Base-by-base conservation (phyloP, 805 yeast species). In the Pichia nakasei region DNA sequence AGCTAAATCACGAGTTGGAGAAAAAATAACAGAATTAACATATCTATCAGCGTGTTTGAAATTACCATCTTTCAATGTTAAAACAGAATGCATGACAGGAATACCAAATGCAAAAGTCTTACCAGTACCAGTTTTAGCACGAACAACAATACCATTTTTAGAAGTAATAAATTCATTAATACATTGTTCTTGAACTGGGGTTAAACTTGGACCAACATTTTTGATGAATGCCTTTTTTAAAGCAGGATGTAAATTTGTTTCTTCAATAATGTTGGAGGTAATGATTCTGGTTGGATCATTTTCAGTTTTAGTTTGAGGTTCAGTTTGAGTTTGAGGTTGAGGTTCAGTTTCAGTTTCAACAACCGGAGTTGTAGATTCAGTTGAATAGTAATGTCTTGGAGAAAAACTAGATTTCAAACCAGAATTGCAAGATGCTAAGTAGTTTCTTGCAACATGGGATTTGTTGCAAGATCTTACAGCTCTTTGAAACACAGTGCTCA, bases 111-210 rank as follows among this genome's bases (percentile, higher is more conserved):
- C 94, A 49, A 85, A 77, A 0, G 97, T 88, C 61, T 88, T 88
- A 56, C 97, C 97, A 2, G 97, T 88, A 60, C 97, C 97, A 4
- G 97, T 88, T 61, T 86, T 86, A 22, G 97, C 96, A 55, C 95
- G 73, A 33, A 87, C 88, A 20, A 88, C 86, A 36, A 86, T 69
- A 51, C 91, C 89, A 27, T 67, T 64, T 17, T 69, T 60, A n/a
- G 72, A 66, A 34, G 68, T 66, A 15, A 66, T 55, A 34, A 83
- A 63, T 20, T 85, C 82, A 39, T 70, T 66, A 37, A 84, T 70
- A 12, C 88, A 68, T 51, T 71, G 67, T 45, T 75, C 73, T 59
- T 85, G 94, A 24, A 84, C 91, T 4, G 80, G 75, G 1, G 93
- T 84, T 52, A 85, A 68, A 12, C 69, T 66, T 7, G 60, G 60